phyloP scores from a whole-genome alignment of 345 rosid species.

The Eucalyptus brandiana region DNA sequence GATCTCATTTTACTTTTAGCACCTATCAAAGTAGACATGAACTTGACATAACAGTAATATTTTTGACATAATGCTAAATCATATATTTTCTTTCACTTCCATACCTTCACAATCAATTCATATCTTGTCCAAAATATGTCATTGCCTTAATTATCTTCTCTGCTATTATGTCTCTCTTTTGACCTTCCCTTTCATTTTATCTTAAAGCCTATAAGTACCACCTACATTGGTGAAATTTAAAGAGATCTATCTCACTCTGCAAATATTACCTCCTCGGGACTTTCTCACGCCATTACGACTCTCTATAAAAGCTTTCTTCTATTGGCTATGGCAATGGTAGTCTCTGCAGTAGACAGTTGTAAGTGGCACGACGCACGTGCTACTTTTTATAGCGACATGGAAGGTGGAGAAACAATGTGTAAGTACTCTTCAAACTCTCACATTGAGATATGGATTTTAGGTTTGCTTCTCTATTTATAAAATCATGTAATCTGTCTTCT shows the following conservation, averaged over 20 bases:
- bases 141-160: background rate
- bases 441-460: background rate
- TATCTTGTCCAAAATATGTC: background rate
- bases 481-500: background rate
- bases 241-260: background rate
- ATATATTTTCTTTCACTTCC: background rate
- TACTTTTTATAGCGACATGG: constrained; percentile 41
- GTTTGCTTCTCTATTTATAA: background rate
- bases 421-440: background rate
- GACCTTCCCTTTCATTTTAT: background rate
- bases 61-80: background rate
- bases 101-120: background rate
- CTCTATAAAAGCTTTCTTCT: background rate
- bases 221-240: background rate
- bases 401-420: constrained; percentile 32
- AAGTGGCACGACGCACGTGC: constrained; percentile 30
- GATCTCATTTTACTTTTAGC: background rate
- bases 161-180: background rate
- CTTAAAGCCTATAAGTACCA: background rate
- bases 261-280: background rate
- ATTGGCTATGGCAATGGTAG: background rate
- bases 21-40: background rate
- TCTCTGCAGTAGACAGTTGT: background rate
- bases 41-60: background rate
- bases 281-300: background rate